These are phyloP conservation scores for Neurospora pannonica DNA, from an alignment of 495 filamentous ascomycete species.

Conservation along the genomic window DNA sequence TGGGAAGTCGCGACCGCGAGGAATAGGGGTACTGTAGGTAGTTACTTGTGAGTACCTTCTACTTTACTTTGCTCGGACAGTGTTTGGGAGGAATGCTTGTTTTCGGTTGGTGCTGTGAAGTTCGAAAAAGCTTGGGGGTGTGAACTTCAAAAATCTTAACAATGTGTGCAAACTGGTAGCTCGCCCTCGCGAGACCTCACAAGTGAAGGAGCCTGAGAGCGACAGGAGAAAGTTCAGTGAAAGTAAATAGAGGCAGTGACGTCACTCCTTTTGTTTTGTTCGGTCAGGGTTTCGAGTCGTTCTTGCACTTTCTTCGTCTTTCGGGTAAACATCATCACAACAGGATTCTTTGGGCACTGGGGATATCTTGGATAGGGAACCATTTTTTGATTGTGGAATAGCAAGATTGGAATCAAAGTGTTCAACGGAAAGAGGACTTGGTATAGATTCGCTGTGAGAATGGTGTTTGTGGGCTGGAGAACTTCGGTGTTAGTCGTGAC, in stretches of 20 bases:
- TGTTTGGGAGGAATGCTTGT: not conserved
- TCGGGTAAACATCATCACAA: not conserved
- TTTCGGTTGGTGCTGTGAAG: not conserved
- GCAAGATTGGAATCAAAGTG: not conserved
- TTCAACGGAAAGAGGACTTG: not conserved
- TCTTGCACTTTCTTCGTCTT: not conserved
- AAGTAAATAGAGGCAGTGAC: not conserved
- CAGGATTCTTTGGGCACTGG: not conserved
- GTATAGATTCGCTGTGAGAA: not conserved
- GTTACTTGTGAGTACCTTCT: not conserved
- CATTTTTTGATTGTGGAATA: not conserved
- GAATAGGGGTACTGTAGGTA: not conserved
- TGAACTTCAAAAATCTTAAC: not conserved
- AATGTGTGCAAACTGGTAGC: too few relatives aligned
- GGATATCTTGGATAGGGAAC: not conserved
- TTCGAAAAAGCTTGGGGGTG: not conserved
- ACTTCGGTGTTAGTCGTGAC: not conserved
- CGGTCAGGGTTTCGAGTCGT: not conserved
- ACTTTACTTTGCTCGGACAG: not conserved
- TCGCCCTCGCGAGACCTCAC: not conserved
- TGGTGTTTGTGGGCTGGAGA: not conserved
- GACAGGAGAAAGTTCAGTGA: not conserved
- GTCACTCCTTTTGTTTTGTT: not conserved
- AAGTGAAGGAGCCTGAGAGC: not conserved
- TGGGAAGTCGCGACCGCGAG: not conserved